A percentile compares a stretch with the other conserved stretches of the same genome.
These are phyloP conservation scores for Pythium grandisporangium DNA, from an alignment of 352 stramenopile genomes.

Conservation along the genomic window DNA sequence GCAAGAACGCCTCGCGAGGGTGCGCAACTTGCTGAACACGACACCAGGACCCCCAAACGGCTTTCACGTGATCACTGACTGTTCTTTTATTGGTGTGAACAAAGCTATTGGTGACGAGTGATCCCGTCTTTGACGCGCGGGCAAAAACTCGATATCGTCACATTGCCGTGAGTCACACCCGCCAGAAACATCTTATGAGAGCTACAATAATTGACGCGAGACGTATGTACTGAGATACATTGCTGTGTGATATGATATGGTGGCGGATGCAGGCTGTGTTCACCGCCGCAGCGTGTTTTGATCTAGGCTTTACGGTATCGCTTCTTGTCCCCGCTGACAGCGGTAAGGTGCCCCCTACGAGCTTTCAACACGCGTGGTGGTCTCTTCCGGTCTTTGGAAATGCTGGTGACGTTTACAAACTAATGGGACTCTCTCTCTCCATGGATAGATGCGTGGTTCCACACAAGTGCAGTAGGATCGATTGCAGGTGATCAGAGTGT, in stretches of 20 bases:
- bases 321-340: conserved; percentile 9
- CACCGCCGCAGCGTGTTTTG: not conserved
- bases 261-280: not conserved
- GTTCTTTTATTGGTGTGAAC: not conserved
- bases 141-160: conserved; percentile 24
- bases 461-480: conserved; percentile 26
- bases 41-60: conserved; percentile 10
- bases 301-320: conserved; percentile 4
- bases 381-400: too few species aligned
- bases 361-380: too few species aligned
- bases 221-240: too few species aligned
- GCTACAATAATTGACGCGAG: too few species aligned
- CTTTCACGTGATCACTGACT: not conserved
- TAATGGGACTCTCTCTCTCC: not conserved
- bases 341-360: conserved; percentile 1
- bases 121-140: conserved; percentile 15
- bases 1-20: not conserved
- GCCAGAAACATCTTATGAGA: not conserved
- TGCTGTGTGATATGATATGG: not conserved
- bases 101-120: conserved; percentile 32
- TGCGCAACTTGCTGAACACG: not conserved
- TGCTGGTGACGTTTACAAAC: not conserved
- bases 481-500: conserved; percentile 9
- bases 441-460: conserved; percentile 36
- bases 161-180: conserved; percentile 16